Evolutionary conservation across 345 rosid species (phyloP).

Genomic region (Clausena lansium): DNA sequence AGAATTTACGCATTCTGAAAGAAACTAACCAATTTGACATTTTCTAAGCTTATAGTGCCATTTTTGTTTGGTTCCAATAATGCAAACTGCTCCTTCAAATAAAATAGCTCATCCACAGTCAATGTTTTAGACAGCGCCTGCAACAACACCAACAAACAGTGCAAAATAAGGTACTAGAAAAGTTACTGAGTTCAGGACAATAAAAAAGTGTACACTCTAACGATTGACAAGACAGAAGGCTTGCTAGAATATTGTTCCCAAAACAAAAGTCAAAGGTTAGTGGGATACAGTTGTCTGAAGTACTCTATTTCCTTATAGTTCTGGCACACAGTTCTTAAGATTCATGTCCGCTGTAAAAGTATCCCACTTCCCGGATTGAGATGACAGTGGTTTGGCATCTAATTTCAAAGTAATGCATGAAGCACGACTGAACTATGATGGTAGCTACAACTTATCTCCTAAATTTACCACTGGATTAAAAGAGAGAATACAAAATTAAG

Average conservation of each 20-base stretch:
- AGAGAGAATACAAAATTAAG: not conserved
- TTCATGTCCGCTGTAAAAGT: not conserved
- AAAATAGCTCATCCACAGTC: constrained; percentile 74
- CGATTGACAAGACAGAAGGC: not conserved
- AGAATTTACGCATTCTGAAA: constrained; percentile 2
- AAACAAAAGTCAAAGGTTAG: not conserved
- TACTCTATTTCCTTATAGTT: not conserved
- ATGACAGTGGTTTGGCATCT: not conserved
- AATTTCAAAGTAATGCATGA: not conserved
- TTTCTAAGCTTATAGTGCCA: constrained; percentile 75
- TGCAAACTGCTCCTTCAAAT: constrained; percentile 84
- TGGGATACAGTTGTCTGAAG: not conserved
- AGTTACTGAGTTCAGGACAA: not conserved
- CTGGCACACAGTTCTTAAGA: not conserved
- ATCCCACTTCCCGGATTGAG: not conserved
- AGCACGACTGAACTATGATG: not conserved
- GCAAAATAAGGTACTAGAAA: not conserved
- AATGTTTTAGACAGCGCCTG: constrained; percentile 93
- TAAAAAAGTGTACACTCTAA: not conserved
- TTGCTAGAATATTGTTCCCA: not conserved
- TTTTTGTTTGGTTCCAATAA: constrained; percentile 78
- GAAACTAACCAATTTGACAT: constrained; percentile 54
- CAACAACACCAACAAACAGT: constrained; percentile 14
- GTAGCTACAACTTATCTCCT: not conserved
- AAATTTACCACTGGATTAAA: not conserved